phyloP scores from a whole-genome alignment of 2,329 filamentous ascomycete genomes.

The Simplicillium sp. region DNA sequence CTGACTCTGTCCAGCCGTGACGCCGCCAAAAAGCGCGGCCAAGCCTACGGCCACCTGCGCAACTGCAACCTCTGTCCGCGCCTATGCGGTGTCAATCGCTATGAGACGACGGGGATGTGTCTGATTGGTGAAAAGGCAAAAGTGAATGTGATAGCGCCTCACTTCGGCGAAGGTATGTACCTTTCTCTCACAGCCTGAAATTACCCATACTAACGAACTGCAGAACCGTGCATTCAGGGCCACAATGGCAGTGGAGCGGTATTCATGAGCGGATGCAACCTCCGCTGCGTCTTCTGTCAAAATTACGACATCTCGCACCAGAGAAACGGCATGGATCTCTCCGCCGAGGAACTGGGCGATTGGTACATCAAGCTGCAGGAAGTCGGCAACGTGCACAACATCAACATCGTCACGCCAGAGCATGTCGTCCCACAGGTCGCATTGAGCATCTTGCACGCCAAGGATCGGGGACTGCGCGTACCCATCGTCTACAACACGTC shows the following conservation, averaged over 20 bases:
- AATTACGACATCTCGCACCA: slow-evolving; percentile 79
- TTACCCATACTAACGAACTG: background rate
- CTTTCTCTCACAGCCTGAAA: slow-evolving; percentile 7
- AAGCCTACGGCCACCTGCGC: slow-evolving; percentile 63
- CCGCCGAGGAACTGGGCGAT: slow-evolving; percentile 66
- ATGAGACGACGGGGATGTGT: slow-evolving; percentile 67
- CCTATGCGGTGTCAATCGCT: slow-evolving; percentile 71
- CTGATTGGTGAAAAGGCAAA: slow-evolving; percentile 68
- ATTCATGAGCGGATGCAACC: slow-evolving; percentile 69
- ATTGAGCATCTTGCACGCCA: slow-evolving; percentile 64
- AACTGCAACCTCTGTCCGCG: slow-evolving; percentile 78
- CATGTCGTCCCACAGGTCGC: slow-evolving; percentile 80
- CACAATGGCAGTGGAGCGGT: slow-evolving; percentile 72
- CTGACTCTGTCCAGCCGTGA: slow-evolving; percentile 58
- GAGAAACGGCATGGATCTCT: slow-evolving; percentile 70
- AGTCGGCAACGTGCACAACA: slow-evolving; percentile 76
- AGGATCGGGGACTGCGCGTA: slow-evolving; percentile 57
- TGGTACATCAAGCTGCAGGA: slow-evolving; percentile 81
- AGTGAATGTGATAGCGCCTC: slow-evolving; percentile 76
- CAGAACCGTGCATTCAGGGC: slow-evolving; percentile 73
- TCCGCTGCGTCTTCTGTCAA: slow-evolving; percentile 70
- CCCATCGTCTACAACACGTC: slow-evolving; percentile 83
- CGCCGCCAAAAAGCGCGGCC: slow-evolving; percentile 62
- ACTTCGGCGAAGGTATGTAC: slow-evolving; percentile 69
- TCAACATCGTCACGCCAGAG: slow-evolving; percentile 80